Conservation (phyloP, 2,329 filamentous ascomycete genomes). For the Phoma herbarum region DNA sequence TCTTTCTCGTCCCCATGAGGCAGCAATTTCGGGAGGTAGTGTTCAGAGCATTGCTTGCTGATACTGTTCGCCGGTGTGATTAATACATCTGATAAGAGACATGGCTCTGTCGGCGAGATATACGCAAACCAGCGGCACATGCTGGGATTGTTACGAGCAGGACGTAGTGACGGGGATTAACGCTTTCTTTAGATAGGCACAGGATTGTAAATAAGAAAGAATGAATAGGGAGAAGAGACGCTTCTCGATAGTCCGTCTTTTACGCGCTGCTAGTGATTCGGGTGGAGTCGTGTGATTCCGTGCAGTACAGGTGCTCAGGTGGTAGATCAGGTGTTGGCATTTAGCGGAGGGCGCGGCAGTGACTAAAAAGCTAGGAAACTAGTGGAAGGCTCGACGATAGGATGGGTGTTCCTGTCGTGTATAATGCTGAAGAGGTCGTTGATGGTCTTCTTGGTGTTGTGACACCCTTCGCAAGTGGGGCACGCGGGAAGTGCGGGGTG, state of each 20-base stretch:
- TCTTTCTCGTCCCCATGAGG: constrained; percentile 55
- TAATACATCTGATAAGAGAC: constrained; percentile 64
- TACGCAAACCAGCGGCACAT: constrained; percentile 67
- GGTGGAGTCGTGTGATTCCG: constrained; percentile 3
- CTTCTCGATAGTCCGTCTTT: neutral
- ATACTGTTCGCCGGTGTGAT: constrained; percentile 54
- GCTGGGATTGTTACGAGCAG: neutral
- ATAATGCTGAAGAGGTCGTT: neutral
- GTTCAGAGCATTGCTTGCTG: constrained; percentile 54
- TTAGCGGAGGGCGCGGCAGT: neutral
- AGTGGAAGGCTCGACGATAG: neutral
- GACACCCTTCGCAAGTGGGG: neutral
- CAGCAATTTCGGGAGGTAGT: constrained; percentile 63
- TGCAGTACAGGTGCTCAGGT: neutral
- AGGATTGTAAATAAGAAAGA: neutral
- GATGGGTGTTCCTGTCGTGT: neutral
- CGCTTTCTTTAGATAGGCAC: neutral
- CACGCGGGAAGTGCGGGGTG: neutral
- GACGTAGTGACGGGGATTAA: neutral
- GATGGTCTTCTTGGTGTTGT: neutral
- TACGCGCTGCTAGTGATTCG: neutral
- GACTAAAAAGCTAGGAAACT: neutral
- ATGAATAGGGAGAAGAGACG: neutral
- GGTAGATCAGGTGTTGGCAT: constrained; percentile 5
- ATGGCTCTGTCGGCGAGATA: constrained; percentile 61